These are phyloP conservation scores for Mycena vitilis DNA, from an alignment of 768 basidiomycete genomes.

Conservation along the genomic window DNA sequence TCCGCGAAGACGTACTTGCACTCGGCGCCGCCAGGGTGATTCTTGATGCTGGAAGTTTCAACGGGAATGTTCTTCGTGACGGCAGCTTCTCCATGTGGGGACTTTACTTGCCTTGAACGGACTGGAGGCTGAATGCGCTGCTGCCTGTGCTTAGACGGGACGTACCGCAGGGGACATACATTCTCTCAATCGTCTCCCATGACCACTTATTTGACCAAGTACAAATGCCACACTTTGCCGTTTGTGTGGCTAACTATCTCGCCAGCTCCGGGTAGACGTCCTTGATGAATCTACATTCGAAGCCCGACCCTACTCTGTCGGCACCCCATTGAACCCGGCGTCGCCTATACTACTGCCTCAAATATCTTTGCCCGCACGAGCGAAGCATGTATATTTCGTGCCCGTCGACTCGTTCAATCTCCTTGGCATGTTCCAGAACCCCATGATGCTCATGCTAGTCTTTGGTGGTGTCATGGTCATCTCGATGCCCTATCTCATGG, in stretches of 20 bases:
- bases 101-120: constrained; percentile 8
- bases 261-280: constrained; percentile 78
- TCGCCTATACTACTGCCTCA: constrained; percentile 67
- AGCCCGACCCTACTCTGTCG: constrained; percentile 72
- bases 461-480: constrained; percentile 75
- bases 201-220: constrained; percentile 82
- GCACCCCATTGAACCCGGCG: constrained; percentile 74
- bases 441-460: constrained; percentile 87
- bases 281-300: constrained; percentile 57
- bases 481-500: constrained; percentile 82
- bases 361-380: constrained; percentile 64
- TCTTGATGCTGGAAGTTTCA: constrained; percentile 68
- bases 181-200: constrained; percentile 75
- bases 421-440: constrained; percentile 81
- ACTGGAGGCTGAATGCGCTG: constrained; percentile 15
- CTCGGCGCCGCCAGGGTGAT: constrained; percentile 70
- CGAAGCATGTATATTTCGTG: constrained; percentile 72
- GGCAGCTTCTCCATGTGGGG: constrained; percentile 79
- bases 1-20: constrained; percentile 43
- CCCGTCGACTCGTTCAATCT: constrained; percentile 80
- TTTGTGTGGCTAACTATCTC: constrained; percentile 19
- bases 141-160: constrained; percentile 60
- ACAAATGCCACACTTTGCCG: constrained; percentile 28
- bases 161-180: constrained; percentile 75
- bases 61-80: constrained; percentile 63